These are phyloP conservation scores for Aureobasidium zeae DNA, from an alignment of 2,329 filamentous ascomycete genomes.

Conservation along the genomic window DNA sequence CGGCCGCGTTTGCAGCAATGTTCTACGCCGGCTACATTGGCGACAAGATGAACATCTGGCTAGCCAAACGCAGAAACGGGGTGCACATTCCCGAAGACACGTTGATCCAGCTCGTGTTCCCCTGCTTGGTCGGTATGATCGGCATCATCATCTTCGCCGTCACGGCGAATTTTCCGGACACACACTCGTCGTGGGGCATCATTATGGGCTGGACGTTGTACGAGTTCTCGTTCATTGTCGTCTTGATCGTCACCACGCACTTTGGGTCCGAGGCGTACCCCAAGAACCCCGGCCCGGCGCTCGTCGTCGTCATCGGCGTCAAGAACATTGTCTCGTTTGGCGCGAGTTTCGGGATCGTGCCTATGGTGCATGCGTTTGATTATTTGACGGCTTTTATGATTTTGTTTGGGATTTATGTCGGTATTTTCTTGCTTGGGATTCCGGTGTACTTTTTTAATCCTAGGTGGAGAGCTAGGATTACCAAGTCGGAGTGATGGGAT, in stretches of 20 bases:
- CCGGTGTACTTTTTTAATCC: slow-evolving; percentile 25
- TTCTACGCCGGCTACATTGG: slow-evolving; percentile 23
- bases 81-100: slow-evolving; percentile 31
- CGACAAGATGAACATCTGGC: slow-evolving; percentile 23
- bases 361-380: slow-evolving; percentile 25
- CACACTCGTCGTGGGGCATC: slow-evolving; percentile 21
- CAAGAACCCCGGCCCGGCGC: slow-evolving; percentile 26
- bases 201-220: slow-evolving; percentile 26
- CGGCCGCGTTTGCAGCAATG: slow-evolving; percentile 21
- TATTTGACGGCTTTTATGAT: slow-evolving; percentile 23
- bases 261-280: slow-evolving; percentile 26
- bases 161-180: slow-evolving; percentile 22
- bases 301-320: slow-evolving; percentile 28
- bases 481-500: too few relatives aligned
- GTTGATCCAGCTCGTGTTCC: slow-evolving; percentile 27
- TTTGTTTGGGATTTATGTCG: slow-evolving; percentile 19
- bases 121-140: slow-evolving; percentile 26
- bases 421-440: slow-evolving; percentile 23
- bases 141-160: slow-evolving; percentile 28
- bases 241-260: slow-evolving; percentile 26
- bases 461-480: slow-evolving; percentile 11
- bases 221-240: slow-evolving; percentile 22
- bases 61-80: slow-evolving; percentile 28
- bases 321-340: slow-evolving; percentile 31
- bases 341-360: slow-evolving; percentile 26